phyloP scores from a whole-genome alignment of 805 yeast species.

The Metschnikowia gruessii region DNA sequence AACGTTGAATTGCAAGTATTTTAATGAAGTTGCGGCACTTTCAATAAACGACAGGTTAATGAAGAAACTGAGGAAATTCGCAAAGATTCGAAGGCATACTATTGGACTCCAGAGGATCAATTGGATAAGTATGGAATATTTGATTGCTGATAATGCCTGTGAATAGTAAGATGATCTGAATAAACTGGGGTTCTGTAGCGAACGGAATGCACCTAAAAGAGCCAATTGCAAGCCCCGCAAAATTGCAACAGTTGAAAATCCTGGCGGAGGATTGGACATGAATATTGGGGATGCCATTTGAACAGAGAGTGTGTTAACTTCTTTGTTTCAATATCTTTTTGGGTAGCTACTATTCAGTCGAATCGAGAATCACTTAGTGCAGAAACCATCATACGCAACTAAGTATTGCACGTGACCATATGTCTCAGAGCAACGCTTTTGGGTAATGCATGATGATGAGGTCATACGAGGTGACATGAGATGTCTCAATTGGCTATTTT shows the following conservation, averaged over 20 bases:
- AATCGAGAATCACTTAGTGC: slow-evolving; percentile 1
- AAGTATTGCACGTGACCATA: neutral
- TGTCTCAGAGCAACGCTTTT: neutral
- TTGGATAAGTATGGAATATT: slow-evolving; percentile 38
- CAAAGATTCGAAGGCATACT: slow-evolving; percentile 18
- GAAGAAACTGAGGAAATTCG: slow-evolving; percentile 9
- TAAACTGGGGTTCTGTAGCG: slow-evolving; percentile 40
- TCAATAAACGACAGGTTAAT: slow-evolving; percentile 8
- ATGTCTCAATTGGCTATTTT: neutral
- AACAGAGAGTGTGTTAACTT: neutral
- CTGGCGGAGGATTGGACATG: slow-evolving; percentile 54
- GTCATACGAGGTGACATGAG: neutral
- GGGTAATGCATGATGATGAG: no score
- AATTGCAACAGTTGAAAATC: slow-evolving; percentile 48
- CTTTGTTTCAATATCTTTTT: neutral
- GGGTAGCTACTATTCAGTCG: neutral
- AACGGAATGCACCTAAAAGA: slow-evolving; percentile 46
- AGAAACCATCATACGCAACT: neutral
- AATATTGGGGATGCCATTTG: slow-evolving; percentile 60
- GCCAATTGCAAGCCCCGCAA: slow-evolving; percentile 54
- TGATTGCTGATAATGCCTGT: slow-evolving; percentile 35
- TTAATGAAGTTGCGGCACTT: slow-evolving; percentile 17
- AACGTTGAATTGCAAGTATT: slow-evolving; percentile 35
- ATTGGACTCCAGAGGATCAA: slow-evolving; percentile 26
- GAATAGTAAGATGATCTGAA: slow-evolving; percentile 32